Conservation (phyloP, 768 basidiomycete species). For the Coprinopsis cinerea region DNA sequence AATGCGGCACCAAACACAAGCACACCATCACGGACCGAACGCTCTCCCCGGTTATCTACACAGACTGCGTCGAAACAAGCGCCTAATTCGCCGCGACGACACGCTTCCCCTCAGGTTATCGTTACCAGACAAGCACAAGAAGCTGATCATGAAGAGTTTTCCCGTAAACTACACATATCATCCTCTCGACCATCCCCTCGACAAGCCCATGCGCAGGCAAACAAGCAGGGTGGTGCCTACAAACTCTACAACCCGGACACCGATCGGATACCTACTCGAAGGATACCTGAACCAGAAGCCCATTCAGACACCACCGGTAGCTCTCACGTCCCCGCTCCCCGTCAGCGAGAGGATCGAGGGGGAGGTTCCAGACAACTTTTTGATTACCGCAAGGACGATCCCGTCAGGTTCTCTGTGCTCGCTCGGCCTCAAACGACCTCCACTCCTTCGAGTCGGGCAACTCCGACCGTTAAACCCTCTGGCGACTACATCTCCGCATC, state of each 20-base stretch:
- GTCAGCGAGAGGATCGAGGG: slow-evolving; percentile 25
- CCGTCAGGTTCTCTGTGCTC: slow-evolving; percentile 73
- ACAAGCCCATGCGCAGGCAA: slow-evolving; percentile 21
- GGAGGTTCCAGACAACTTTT: slow-evolving; percentile 61
- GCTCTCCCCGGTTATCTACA: slow-evolving; percentile 23
- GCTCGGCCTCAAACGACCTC: slow-evolving; percentile 36
- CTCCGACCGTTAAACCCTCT: slow-evolving; percentile 54
- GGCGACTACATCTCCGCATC: slow-evolving; percentile 71
- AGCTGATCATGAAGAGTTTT: slow-evolving; percentile 68
- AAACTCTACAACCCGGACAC: slow-evolving; percentile 72
- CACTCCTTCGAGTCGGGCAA: slow-evolving; percentile 25
- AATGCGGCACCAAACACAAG: slow-evolving; percentile 10
- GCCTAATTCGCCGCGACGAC: slow-evolving; percentile 29
- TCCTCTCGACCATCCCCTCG: slow-evolving; percentile 30
- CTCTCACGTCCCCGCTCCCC: slow-evolving; percentile 35
- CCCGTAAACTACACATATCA: slow-evolving; percentile 65
- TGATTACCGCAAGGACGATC: slow-evolving; percentile 88
- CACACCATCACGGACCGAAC: slow-evolving; percentile 23
- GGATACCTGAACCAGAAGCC: slow-evolving; percentile 59
- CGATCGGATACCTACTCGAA: slow-evolving; percentile 57
- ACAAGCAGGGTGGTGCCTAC: slow-evolving; percentile 12
- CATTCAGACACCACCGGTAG: slow-evolving; percentile 55
- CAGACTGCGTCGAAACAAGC: slow-evolving; percentile 21
- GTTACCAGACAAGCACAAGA: slow-evolving; percentile 35
- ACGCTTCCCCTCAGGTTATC: slow-evolving; percentile 27